Evolutionary conservation across 2,329 filamentous ascomycete species (phyloP).

Genomic region (Penicillium sp.): DNA sequence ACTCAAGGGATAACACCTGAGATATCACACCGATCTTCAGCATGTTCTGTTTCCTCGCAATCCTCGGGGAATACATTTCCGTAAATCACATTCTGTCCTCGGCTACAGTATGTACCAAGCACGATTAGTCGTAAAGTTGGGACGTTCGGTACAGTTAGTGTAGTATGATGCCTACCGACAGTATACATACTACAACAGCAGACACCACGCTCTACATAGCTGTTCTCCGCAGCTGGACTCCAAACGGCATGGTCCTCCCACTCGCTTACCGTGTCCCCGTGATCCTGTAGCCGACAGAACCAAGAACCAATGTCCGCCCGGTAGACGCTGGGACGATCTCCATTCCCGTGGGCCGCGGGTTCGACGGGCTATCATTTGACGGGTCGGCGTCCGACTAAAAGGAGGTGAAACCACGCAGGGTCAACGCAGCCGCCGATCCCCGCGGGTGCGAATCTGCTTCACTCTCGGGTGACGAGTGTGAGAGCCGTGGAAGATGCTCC

Average conservation of each 20-base stretch:
- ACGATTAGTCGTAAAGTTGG: no score
- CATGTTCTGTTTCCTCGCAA: not conserved
- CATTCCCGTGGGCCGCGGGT: constrained; percentile 23
- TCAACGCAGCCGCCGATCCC: constrained; percentile 28
- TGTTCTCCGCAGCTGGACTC: no score
- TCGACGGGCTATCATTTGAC: constrained; percentile 24
- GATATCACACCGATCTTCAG: not conserved
- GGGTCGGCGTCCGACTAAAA: constrained; percentile 18
- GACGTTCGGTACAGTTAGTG: no score
- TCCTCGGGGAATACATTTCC: not conserved
- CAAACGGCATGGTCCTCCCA: no score
- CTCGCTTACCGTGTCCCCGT: not conserved
- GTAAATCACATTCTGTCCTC: not conserved
- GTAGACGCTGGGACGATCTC: constrained; percentile 26
- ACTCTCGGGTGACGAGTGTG: constrained; percentile 1
- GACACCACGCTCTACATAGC: no score
- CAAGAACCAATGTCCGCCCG: not conserved
- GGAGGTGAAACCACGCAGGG: constrained; percentile 26
- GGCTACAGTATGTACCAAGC: no score
- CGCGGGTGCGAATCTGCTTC: not conserved
- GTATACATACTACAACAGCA: no score
- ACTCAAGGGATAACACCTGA: not conserved
- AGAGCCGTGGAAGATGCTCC: not conserved
- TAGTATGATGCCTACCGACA: no score
- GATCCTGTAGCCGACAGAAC: not conserved